Evolutionary conservation across 2,329 filamentous ascomycete species (phyloP).

Genomic region (Aspergillus pseudonomiae): DNA sequence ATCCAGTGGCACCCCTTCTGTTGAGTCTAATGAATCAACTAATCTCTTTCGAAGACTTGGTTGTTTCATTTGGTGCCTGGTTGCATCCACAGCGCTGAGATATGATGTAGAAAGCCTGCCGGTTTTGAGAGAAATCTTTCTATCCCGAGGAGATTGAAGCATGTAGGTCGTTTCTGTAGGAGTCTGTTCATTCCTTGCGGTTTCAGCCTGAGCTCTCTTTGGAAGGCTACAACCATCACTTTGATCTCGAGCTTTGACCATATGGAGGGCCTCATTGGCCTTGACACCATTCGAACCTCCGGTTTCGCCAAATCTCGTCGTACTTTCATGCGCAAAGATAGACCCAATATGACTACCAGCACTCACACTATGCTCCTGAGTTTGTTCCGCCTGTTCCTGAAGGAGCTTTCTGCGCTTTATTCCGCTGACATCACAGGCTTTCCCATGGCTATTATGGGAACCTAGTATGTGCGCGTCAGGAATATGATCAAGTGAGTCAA

Average conservation of each 20-base stretch:
- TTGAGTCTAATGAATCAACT: conserved; percentile 36
- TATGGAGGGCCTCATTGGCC: not conserved
- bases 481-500: not conserved
- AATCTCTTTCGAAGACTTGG: conserved; percentile 34
- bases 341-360: not conserved
- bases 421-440: conserved; percentile 8
- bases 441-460: not conserved
- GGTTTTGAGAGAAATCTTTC: not conserved
- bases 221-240: not conserved
- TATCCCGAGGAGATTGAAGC: not conserved
- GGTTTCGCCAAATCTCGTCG: too few relatives aligned
- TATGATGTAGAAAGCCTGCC: not conserved
- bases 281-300: not conserved
- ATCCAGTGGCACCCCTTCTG: conserved; percentile 9
- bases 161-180: not conserved
- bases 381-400: not conserved
- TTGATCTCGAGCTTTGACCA: not conserved
- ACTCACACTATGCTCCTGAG: not conserved
- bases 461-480: not conserved
- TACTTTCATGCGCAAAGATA: not conserved
- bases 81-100: not conserved
- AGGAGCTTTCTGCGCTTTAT: conserved; percentile 17
- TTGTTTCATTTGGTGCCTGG: not conserved
- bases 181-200: not conserved
- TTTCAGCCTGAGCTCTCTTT: not conserved